Base-by-base conservation (phyloP, 768 basidiomycete species). In the Mycena capillaripes region DNA sequence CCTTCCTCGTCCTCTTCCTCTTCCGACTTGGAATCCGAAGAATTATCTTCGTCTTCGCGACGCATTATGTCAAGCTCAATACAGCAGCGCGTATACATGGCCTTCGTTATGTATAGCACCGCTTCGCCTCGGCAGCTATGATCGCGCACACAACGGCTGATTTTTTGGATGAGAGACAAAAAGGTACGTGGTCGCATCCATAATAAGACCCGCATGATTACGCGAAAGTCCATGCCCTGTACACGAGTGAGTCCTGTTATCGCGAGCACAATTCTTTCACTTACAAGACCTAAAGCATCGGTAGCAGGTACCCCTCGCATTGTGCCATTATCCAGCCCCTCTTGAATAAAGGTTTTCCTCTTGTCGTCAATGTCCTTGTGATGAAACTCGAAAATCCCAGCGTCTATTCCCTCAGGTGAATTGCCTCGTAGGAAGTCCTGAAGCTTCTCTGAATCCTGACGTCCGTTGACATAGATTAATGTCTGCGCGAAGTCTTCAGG, bases 251-350 rank as follows among this genome's bases (percentile, higher is more conserved):
- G 29, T 17, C 8, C 32, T 23, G 21, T 17, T 2, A 50, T 17
- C 21, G 7, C 10, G 1, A 42, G 3, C 25, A 10, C 3, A 12
- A 5, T 12, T 11, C 21, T 4, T 29, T 6, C 2, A 52, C 72
- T 63, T 29, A 73, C 72, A 62, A 73, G 52, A 16, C 72, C 72
- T 0, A 73, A 32, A 8, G 68, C 72, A 60, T 70, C 69, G 2
- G 72, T 73, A 4, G 72, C 62, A 19, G 68, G 40, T 12, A 73
- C 72, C 2, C n/a, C 67, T 5, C 72, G 53, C 34, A 70, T 40
- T 5, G 30, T 25, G 6, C 69, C 72, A 46, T 58, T n/a, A 6
- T 32, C 19, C 23, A 73, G 34, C 27, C 61, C 55, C 2, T 40
- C 25, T 25, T 70, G 44, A 29, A 73, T 66, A 25, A 3, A 2